phyloP scores from a whole-genome alignment of 495 filamentous ascomycete species.

The Hyaloscypha hepaticicola region DNA sequence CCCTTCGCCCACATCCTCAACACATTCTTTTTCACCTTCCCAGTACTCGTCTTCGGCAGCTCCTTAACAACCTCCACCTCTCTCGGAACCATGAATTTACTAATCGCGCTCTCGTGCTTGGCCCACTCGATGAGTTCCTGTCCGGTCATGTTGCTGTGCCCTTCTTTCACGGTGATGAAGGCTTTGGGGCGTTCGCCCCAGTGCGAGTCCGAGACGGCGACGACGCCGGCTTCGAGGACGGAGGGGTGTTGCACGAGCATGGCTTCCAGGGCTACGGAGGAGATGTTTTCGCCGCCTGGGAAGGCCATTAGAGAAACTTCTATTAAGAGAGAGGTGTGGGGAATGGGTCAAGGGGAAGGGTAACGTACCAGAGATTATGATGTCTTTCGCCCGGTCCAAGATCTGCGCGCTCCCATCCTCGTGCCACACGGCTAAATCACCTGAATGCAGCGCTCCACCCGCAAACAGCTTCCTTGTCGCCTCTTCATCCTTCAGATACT shows the following conservation, averaged over 20 bases:
- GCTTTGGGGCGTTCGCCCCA: conserved; percentile 97
- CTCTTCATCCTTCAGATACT: conserved; percentile 86
- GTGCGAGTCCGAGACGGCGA: conserved; percentile 84
- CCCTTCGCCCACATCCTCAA: conserved; percentile 64
- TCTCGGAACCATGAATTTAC: conserved; percentile 91
- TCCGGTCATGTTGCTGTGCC: conserved; percentile 57
- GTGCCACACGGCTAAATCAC: conserved; percentile 91
- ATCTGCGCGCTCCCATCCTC: conserved; percentile 89
- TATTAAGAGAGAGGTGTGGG: background rate
- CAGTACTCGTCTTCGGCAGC: conserved; percentile 94
- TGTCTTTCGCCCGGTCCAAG: conserved; percentile 91
- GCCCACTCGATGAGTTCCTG: conserved; percentile 86
- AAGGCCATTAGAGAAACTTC: background rate
- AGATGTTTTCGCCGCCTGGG: conserved; percentile 93
- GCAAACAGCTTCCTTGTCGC: conserved; percentile 87
- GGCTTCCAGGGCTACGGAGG: conserved; percentile 84
- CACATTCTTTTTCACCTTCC: conserved; percentile 95
- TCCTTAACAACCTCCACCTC: conserved; percentile 89
- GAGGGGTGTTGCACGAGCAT: conserved; percentile 90
- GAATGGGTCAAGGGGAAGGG: conserved; percentile 2
- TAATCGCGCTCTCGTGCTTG: conserved; percentile 71
- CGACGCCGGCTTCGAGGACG: conserved; percentile 87
- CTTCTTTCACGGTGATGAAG: conserved; percentile 73
- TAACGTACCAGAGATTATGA: conserved; percentile 88
- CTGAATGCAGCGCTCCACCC: conserved; percentile 84